Evolutionary conservation across 805 yeast species (phyloP).

Genomic region (Debaryomyces tyrocola): DNA sequence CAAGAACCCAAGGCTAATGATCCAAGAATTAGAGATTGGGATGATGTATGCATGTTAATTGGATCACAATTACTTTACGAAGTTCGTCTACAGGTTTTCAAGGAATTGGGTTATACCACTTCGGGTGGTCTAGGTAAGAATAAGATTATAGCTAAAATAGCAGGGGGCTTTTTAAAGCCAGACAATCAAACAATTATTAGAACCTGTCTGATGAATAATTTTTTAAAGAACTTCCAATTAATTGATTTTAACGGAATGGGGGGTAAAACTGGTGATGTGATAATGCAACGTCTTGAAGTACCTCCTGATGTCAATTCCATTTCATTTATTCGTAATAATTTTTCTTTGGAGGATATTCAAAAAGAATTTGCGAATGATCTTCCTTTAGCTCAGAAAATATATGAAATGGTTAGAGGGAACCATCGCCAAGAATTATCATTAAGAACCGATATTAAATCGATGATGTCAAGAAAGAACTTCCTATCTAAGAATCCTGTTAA

Average conservation of each 20-base stretch:
- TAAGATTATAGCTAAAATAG: slow-evolving; percentile 80
- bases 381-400: slow-evolving; percentile 54
- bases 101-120: slow-evolving; percentile 73
- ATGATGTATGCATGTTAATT: slow-evolving; percentile 66
- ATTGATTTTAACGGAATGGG: slow-evolving; percentile 89
- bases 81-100: slow-evolving; percentile 52
- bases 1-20: background rate
- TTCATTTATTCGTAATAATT: slow-evolving; percentile 50
- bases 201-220: slow-evolving; percentile 45
- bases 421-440: slow-evolving; percentile 53
- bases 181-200: slow-evolving; percentile 78
- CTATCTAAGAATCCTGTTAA: slow-evolving; percentile 52
- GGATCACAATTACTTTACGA: slow-evolving; percentile 62
- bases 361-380: slow-evolving; percentile 38
- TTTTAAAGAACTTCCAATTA: slow-evolving; percentile 61
- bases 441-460: slow-evolving; percentile 69
- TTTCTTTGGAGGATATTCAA: slow-evolving; percentile 27
- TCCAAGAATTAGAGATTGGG: slow-evolving; percentile 54
- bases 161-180: slow-evolving; percentile 84
- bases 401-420: slow-evolving; percentile 64
- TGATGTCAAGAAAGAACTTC: slow-evolving; percentile 88
- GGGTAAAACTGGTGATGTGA: slow-evolving; percentile 75
- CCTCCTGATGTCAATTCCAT: slow-evolving; percentile 48
- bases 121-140: slow-evolving; percentile 84
- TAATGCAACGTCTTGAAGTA: slow-evolving; percentile 49